phyloP scores from a whole-genome alignment of 129 eudicot species.

The Flaveria robusta region DNA sequence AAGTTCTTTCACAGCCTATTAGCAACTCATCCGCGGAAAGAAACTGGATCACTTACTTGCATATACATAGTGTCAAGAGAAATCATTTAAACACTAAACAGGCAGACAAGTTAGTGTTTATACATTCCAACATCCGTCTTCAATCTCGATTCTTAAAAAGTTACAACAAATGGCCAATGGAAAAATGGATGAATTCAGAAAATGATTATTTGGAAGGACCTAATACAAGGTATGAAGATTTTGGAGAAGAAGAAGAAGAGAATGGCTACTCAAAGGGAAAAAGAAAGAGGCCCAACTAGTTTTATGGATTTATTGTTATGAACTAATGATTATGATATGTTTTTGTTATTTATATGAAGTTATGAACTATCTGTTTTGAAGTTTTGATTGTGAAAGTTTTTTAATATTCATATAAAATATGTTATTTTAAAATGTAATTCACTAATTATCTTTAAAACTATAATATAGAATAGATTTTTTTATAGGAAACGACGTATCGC shows the following conservation, averaged over 20 bases:
- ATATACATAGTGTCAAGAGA: too few species aligned
- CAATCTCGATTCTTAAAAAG: neutral
- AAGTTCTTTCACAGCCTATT: neutral
- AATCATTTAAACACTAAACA: too few species aligned
- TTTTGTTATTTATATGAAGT: too few species aligned
- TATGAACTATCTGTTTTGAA: neutral
- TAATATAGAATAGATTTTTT: too few species aligned
- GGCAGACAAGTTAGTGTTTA: neutral
- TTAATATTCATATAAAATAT: too few species aligned
- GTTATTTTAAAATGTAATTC: too few species aligned
- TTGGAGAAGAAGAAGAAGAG: too few species aligned
- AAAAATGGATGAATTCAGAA: neutral
- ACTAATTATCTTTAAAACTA: too few species aligned
- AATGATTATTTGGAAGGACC: neutral
- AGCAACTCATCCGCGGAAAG: neutral
- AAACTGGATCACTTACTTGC: neutral
- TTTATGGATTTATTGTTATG: too few species aligned
- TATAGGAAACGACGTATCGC: neutral
- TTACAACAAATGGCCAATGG: neutral
- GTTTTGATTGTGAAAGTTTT: neutral
- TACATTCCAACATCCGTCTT: neutral
- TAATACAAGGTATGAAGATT: neutral
- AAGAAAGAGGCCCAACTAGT: neutral
- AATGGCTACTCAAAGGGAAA: neutral
- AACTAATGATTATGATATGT: neutral